These are phyloP conservation scores for Penicillium macrosclerotiorum DNA, from an alignment of 495 filamentous ascomycete species.

Conservation along the genomic window DNA sequence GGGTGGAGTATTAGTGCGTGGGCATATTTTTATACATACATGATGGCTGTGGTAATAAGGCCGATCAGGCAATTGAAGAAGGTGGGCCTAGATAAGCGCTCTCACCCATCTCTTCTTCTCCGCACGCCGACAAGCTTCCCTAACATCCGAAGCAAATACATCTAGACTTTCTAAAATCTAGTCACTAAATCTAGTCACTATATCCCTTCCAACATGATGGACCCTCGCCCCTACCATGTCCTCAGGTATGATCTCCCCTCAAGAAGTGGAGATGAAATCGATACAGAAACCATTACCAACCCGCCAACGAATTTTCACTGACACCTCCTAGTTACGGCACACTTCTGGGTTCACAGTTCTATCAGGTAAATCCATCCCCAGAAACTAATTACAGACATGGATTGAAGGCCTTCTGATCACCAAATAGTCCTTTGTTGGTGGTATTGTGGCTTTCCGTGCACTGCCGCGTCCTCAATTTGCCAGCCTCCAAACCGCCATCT, in stretches of 20 bases:
- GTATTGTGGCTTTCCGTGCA: slow-evolving; percentile 67
- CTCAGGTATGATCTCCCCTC: slow-evolving; percentile 57
- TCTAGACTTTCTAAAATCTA: neutral
- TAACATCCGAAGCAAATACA: neutral
- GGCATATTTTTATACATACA: neutral
- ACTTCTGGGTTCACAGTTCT: slow-evolving; percentile 73
- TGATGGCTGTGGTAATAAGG: neutral
- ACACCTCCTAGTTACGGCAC: slow-evolving; percentile 65
- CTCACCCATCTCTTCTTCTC: slow-evolving; percentile 1
- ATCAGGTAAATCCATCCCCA: slow-evolving; percentile 54
- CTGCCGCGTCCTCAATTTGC: slow-evolving; percentile 80
- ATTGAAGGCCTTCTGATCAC: neutral
- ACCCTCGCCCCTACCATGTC: slow-evolving; percentile 73
- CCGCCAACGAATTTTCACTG: too few species aligned
- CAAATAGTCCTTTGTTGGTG: slow-evolving; percentile 71
- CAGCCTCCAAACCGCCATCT: slow-evolving; percentile 71
- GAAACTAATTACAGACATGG: neutral
- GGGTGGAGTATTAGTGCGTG: slow-evolving; percentile 11
- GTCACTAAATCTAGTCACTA: neutral
- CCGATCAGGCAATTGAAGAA: neutral
- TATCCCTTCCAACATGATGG: slow-evolving; percentile 29
- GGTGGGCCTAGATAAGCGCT: slow-evolving; percentile 13
- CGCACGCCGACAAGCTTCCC: slow-evolving; percentile 1
- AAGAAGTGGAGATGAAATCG: too few species aligned
- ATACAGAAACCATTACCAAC: too few species aligned